Conservation (phyloP, 441 rosid species). For the Jatropha multifida region DNA sequence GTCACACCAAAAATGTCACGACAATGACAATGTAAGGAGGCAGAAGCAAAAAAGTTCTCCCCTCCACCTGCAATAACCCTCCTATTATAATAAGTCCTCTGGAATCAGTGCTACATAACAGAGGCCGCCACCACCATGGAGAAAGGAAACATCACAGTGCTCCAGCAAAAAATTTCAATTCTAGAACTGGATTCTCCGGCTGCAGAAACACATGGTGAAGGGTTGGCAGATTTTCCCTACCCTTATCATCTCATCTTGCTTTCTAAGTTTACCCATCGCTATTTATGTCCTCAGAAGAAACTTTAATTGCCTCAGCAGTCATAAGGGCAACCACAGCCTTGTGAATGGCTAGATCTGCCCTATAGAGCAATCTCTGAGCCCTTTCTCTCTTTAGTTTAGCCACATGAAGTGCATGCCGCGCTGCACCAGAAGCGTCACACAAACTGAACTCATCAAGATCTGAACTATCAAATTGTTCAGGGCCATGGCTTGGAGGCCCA, state of each 20-base stretch:
- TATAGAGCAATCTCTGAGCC: constrained; percentile 70
- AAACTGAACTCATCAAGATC: constrained; percentile 61
- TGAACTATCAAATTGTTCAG: constrained; percentile 44
- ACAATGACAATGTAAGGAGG: constrained; percentile 20
- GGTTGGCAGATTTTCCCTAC: constrained; percentile 22
- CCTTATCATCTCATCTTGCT: constrained; percentile 16
- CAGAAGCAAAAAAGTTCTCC: constrained; percentile 26
- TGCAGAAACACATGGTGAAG: constrained; percentile 19
- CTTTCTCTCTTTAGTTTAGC: constrained; percentile 84
- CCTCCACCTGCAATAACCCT: constrained; percentile 15
- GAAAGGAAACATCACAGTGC: constrained; percentile 5
- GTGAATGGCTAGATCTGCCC: constrained; percentile 87
- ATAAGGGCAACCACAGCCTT: constrained; percentile 84
- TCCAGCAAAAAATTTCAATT: constrained; percentile 16
- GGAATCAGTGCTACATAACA: constrained; percentile 6
- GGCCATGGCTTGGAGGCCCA: constrained; percentile 38
- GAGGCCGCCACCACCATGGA: neutral
- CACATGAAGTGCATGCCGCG: constrained; percentile 53
- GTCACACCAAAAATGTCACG: constrained; percentile 27
- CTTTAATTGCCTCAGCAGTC: constrained; percentile 83
- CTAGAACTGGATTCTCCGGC: constrained; percentile 8
- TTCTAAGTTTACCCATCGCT: constrained; percentile 32
- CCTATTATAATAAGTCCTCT: constrained; percentile 22
- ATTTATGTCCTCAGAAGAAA: constrained; percentile 43
- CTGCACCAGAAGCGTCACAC: constrained; percentile 75